Percentiles rank a stretch among this genome's conserved stretches.
These are phyloP conservation scores for Monosporozyma unispora DNA, from an alignment of 805 yeast genomes.

Conservation along the genomic window DNA sequence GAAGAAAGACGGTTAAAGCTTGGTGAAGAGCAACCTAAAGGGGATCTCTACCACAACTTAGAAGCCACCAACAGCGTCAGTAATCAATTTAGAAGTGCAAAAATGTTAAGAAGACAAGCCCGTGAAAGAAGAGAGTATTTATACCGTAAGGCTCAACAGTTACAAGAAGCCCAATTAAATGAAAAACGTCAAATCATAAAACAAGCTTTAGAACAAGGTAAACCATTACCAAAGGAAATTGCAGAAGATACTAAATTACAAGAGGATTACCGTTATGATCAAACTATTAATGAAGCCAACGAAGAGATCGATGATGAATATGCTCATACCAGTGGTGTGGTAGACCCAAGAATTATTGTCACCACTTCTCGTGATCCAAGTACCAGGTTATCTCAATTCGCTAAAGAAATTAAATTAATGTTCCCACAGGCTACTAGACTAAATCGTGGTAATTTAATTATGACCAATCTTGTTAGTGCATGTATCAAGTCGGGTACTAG, in stretches of 20 bases:
- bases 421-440: conserved; percentile 85
- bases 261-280: conserved; percentile 79
- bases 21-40: not conserved
- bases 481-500: conserved; percentile 75
- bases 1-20: not conserved
- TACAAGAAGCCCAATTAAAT: conserved; percentile 78
- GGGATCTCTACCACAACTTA: no score
- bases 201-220: conserved; percentile 85
- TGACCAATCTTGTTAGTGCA: conserved; percentile 76
- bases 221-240: conserved; percentile 78
- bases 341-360: conserved; percentile 83
- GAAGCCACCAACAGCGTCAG: no score
- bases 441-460: conserved; percentile 86
- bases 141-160: conserved; percentile 77
- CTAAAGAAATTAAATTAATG: conserved; percentile 82
- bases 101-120: conserved; percentile 81
- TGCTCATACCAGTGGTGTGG: conserved; percentile 73
- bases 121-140: conserved; percentile 93
- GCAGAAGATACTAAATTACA: conserved; percentile 81
- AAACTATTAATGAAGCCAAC: conserved; percentile 40
- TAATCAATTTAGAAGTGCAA: not conserved
- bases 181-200: conserved; percentile 81
- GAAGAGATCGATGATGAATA: conserved; percentile 84
- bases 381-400: conserved; percentile 75
- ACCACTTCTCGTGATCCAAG: conserved; percentile 93